phyloP scores from a whole-genome alignment of 2,329 filamentous ascomycete species.

The Diaporthe amygdali region DNA sequence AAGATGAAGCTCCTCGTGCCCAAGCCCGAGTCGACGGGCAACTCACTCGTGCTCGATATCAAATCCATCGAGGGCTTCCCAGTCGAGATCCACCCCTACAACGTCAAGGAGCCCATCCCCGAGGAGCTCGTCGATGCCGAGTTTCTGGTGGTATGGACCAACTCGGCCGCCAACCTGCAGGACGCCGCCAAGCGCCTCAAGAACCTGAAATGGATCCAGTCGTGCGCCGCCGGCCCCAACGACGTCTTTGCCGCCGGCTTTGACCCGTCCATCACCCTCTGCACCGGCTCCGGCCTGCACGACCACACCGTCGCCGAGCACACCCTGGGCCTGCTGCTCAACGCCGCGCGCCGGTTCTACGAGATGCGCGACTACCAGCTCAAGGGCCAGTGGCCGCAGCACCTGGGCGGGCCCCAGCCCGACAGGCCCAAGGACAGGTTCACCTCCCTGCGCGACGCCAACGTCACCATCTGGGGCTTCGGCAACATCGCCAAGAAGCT shows the following conservation, averaged over 20 bases:
- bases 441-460: constrained; percentile 63
- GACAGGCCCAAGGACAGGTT: constrained; percentile 57
- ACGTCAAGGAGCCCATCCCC: constrained; percentile 61
- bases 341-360: constrained; percentile 61
- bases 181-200: constrained; percentile 61
- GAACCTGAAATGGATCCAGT: constrained; percentile 69
- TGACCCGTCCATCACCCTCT: constrained; percentile 55
- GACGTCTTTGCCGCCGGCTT: constrained; percentile 69
- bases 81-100: constrained; percentile 62
- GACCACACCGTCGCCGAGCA: constrained; percentile 71
- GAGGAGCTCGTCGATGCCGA: constrained; percentile 64
- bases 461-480: constrained; percentile 67
- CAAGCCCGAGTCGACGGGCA: constrained; percentile 47
- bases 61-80: constrained; percentile 62
- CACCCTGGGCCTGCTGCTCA: constrained; percentile 62
- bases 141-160: constrained; percentile 67
- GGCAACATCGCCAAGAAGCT: constrained; percentile 70
- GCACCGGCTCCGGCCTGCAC: constrained; percentile 68
- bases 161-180: constrained; percentile 61
- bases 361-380: constrained; percentile 68
- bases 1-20: constrained; percentile 71
- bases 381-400: constrained; percentile 61
- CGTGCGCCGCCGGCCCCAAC: constrained; percentile 69
- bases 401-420: constrained; percentile 66
- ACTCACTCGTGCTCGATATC: constrained; percentile 49